phyloP scores from a whole-genome alignment of 352 stramenopile genomes.

The Blastocystis sp. region DNA sequence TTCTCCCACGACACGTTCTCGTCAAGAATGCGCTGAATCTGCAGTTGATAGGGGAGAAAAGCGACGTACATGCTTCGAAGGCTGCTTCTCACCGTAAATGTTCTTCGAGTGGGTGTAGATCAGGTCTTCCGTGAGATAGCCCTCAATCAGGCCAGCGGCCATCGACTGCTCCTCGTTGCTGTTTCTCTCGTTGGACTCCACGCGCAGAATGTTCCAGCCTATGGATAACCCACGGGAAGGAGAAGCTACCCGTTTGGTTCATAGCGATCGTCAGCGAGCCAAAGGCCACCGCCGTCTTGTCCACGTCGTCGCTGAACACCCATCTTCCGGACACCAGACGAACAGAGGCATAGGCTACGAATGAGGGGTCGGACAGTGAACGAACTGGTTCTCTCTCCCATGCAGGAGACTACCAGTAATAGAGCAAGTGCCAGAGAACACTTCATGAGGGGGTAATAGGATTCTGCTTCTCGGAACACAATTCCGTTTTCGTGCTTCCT shows the following conservation, averaged over 20 bases:
- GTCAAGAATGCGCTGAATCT: constrained; percentile 70
- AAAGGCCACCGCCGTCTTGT: constrained; percentile 32
- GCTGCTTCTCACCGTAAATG: constrained; percentile 73
- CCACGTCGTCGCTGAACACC: constrained; percentile 12
- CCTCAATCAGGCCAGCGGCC: constrained; percentile 75
- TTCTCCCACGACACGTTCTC: constrained; percentile 71
- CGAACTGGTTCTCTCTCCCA: background rate
- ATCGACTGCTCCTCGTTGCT: constrained; percentile 73
- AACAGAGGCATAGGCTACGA: constrained; percentile 42
- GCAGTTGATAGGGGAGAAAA: background rate
- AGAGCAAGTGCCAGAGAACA: background rate
- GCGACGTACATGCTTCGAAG: constrained; percentile 72
- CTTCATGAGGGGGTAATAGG: background rate
- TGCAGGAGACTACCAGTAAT: background rate
- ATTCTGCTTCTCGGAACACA: background rate
- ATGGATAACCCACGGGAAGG: background rate
- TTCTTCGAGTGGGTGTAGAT: constrained; percentile 78
- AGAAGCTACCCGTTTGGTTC: constrained; percentile 33
- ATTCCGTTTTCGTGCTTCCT: background rate
- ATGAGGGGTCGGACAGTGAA: background rate
- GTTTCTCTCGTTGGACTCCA: constrained; percentile 65
- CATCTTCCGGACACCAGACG: constrained; percentile 28
- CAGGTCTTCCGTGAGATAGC: constrained; percentile 75
- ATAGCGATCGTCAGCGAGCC: constrained; percentile 24
- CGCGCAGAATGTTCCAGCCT: constrained; percentile 65